A percentile compares a stretch with the other conserved stretches of the same genome.
Evolutionary conservation across 2,329 filamentous ascomycete species (phyloP).

Genomic region (Diaporthe sp.): DNA sequence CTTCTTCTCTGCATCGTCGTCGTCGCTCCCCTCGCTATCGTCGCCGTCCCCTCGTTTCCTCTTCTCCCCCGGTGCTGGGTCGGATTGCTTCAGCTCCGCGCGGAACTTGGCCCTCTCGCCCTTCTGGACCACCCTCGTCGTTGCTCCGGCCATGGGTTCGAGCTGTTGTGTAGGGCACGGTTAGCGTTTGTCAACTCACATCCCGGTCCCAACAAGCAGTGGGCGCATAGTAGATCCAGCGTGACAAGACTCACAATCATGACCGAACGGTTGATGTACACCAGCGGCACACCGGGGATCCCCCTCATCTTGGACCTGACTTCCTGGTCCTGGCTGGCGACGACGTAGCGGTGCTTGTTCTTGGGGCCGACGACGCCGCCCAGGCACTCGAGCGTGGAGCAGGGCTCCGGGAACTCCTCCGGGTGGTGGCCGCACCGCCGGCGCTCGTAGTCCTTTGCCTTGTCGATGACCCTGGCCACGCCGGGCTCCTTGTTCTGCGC

Average conservation of each 20-base stretch:
- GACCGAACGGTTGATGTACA: constrained; percentile 84
- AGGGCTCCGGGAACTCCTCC: constrained; percentile 77
- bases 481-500: constrained; percentile 68
- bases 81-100: constrained; percentile 69
- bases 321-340: constrained; percentile 79
- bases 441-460: constrained; percentile 80
- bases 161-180: constrained; percentile 22
- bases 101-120: constrained; percentile 84
- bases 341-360: constrained; percentile 85
- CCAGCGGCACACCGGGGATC: constrained; percentile 80
- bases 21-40: constrained; percentile 54
- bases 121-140: constrained; percentile 71
- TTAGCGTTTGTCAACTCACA: constrained; percentile 34
- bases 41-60: constrained; percentile 61
- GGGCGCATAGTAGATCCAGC: background rate
- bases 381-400: constrained; percentile 79
- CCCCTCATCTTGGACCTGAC: constrained; percentile 73
- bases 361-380: constrained; percentile 83
- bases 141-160: constrained; percentile 80
- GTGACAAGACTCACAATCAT: constrained; percentile 70
- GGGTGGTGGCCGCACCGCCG: constrained; percentile 84
- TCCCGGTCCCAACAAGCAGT: constrained; percentile 42
- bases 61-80: constrained; percentile 54
- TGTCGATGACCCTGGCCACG: constrained; percentile 73
- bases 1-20: constrained; percentile 46